Base-by-base conservation (phyloP, 805 yeast species). In the Wickerhamomyces mucosus region DNA sequence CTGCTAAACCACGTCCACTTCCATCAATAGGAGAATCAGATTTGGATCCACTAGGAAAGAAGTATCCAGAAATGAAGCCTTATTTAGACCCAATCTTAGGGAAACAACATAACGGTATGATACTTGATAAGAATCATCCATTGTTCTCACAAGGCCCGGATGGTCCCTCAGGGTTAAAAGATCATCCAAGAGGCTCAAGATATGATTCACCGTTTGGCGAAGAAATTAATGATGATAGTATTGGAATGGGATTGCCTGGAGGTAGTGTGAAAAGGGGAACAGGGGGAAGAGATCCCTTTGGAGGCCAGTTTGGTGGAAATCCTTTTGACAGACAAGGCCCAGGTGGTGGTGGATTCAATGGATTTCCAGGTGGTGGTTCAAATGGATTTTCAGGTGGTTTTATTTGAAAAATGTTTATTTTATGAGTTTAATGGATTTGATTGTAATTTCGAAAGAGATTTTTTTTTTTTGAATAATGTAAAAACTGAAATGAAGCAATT, bases 101-200 rank as follows among this genome's bases (percentile, higher is more conserved):
- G 18, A 19, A 26, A 4, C 27, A 17, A 13, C 31, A 50, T 18
- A 71, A 72, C 11, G 80, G 79, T 0, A 72, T 74, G 80, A 53
- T 66, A 33, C 74, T 76, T 1, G 59, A 69, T 4, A 44, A 59
- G 2, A 48, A 64, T 27, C 77, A 74, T 43, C 78, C 78, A 1
- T 34, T 74, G 7, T 74, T 73, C 28, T 32, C 7, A 18, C n/a
- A 10, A 18, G 24, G 6, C 24, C 36, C 3, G n/a, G 15, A 13
- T 26, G 29, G 14, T 12, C 18, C n/a, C 24, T 32, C 29, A 8
- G 21, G 21, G 15, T 32, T 46, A 12, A 33, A 35, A 4, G 27
- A 23, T 7, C 31, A 53, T 26, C 65, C 67, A 4, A 64, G 65
- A 1, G 74, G 75, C 5, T 67, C 75, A 6, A 31, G 77, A 21